Evolutionary conservation across 768 basidiomycete species (phyloP).

Genomic region (Boletus huronensis): DNA sequence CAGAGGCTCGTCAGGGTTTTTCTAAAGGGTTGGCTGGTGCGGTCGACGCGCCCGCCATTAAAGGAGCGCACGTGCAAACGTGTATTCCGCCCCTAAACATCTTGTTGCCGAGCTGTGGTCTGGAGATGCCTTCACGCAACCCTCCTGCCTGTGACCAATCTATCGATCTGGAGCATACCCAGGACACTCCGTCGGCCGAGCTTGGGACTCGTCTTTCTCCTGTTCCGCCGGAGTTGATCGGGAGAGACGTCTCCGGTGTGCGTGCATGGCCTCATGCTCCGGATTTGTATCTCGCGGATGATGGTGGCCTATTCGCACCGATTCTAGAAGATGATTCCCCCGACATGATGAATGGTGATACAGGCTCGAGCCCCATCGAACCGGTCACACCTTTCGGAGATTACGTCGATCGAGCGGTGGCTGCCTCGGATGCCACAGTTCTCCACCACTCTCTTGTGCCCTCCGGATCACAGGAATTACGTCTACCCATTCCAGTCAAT

Average conservation of each 20-base stretch:
- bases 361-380: constrained; percentile 64
- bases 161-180: neutral
- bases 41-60: constrained; percentile 78
- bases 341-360: constrained; percentile 47
- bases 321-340: constrained; percentile 66
- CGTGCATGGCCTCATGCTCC: constrained; percentile 18
- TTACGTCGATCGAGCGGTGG: constrained; percentile 70
- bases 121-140: constrained; percentile 12
- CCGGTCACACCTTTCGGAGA: constrained; percentile 76
- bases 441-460: constrained; percentile 22
- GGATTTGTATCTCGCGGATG: constrained; percentile 25
- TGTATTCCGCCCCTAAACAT: constrained; percentile 70
- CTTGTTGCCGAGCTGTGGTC: constrained; percentile 10
- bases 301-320: constrained; percentile 49
- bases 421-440: constrained; percentile 34
- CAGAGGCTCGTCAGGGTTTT: constrained; percentile 55
- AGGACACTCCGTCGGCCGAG: neutral
- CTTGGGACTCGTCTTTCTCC: neutral
- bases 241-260: neutral
- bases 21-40: constrained; percentile 68
- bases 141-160: constrained; percentile 33
- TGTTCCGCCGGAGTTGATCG: constrained; percentile 13
- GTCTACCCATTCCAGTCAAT: constrained; percentile 23
- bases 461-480: constrained; percentile 16
- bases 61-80: constrained; percentile 82